A percentile compares a stretch with the other conserved stretches of the same genome.
Evolutionary conservation across 495 filamentous ascomycete genomes (phyloP).

Genomic region (Tuber umbilicatum): DNA sequence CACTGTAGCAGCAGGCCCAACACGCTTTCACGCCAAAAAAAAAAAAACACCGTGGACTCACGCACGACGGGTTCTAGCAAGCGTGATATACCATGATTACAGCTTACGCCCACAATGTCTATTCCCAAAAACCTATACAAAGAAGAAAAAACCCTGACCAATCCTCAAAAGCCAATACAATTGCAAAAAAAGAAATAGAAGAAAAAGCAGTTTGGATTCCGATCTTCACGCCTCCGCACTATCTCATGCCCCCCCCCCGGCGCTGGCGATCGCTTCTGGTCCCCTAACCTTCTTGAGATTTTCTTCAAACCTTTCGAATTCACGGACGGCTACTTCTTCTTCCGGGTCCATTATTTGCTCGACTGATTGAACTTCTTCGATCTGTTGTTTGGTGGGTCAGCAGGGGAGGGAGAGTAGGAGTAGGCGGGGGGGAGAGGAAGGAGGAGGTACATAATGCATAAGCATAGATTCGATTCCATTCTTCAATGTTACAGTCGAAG

Average conservation of each 20-base stretch:
- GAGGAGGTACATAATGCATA: conserved; percentile 58
- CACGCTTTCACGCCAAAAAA: background rate
- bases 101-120: background rate
- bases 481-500: conserved; percentile 87
- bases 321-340: conserved; percentile 79
- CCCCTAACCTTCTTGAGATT: conserved; percentile 75
- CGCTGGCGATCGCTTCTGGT: background rate
- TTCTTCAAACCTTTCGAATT: conserved; percentile 95
- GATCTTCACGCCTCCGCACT: background rate
- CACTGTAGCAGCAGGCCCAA: background rate
- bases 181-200: background rate
- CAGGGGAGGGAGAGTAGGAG: background rate
- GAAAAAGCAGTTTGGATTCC: background rate
- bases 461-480: conserved; percentile 97
- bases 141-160: background rate
- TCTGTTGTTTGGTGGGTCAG: conserved; percentile 49
- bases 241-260: background rate
- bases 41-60: background rate
- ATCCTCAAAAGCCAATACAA: background rate
- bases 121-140: background rate
- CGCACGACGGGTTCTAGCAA: background rate
- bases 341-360: conserved; percentile 85
- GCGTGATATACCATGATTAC: background rate
- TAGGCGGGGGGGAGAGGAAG: background rate
- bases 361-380: conserved; percentile 91